phyloP scores from a whole-genome alignment of 2,329 filamentous ascomycete genomes.

The Biscogniauxia mediterranea region DNA sequence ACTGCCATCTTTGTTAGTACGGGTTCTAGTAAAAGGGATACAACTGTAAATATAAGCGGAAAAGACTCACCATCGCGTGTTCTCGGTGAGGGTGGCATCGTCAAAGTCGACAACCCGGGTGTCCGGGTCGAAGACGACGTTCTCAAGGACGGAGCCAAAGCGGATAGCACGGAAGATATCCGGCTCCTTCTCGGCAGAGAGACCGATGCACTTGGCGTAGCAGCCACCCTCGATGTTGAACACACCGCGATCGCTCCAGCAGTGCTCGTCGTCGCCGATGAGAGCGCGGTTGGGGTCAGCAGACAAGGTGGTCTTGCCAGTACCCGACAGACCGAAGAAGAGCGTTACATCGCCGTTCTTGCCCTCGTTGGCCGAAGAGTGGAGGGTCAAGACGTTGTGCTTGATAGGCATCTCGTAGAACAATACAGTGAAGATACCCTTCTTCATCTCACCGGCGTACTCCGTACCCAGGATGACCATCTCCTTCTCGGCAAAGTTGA shows the following conservation, averaged over 20 bases:
- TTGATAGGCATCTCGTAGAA: slow-evolving; percentile 99
- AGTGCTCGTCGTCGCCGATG: slow-evolving; percentile 99
- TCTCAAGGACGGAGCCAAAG: slow-evolving; percentile 96
- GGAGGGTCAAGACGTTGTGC: slow-evolving; percentile 97
- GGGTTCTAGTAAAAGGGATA: neutral
- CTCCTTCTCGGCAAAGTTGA: slow-evolving; percentile 99
- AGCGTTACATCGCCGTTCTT: slow-evolving; percentile 93
- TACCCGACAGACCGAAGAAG: slow-evolving; percentile 98
- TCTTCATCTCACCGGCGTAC: slow-evolving; percentile 97
- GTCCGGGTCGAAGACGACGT: slow-evolving; percentile 92
- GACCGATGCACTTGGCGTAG: slow-evolving; percentile 98
- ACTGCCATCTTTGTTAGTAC: slow-evolving; percentile 32
- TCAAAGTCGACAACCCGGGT: slow-evolving; percentile 95
- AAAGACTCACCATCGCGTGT: slow-evolving; percentile 71
- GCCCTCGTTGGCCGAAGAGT: slow-evolving; percentile 98
- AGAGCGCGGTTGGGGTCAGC: slow-evolving; percentile 94
- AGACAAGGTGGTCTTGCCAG: slow-evolving; percentile 97
- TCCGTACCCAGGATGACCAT: slow-evolving; percentile 99
- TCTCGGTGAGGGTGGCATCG: slow-evolving; percentile 91
- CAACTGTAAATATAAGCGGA: neutral
- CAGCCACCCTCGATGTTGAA: slow-evolving; percentile 99
- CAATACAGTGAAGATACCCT: slow-evolving; percentile 97
- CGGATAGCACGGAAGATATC: slow-evolving; percentile 96
- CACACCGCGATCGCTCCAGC: slow-evolving; percentile 93
- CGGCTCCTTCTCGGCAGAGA: slow-evolving; percentile 97